Evolutionary conservation across 2,329 filamentous ascomycete genomes (phyloP).

Genomic region (Proliferodiscus dingleyae): DNA sequence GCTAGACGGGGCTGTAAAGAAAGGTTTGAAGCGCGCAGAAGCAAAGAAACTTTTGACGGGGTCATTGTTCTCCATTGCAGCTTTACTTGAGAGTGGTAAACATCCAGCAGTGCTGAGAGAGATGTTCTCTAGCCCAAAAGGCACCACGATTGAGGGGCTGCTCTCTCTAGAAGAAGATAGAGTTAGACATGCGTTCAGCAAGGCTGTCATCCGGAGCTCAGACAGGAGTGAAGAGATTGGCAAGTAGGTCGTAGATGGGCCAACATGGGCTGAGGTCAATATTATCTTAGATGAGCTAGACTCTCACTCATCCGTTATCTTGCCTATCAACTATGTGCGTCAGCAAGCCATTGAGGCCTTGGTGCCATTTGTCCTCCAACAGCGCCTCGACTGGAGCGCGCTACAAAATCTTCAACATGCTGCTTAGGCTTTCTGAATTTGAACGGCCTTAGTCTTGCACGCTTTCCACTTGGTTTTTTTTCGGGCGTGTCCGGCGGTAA

Average conservation of each 20-base stretch:
- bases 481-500: too few relatives aligned
- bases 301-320: too few relatives aligned
- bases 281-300: too few relatives aligned
- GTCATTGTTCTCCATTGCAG: constrained; percentile 54
- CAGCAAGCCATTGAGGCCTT: too few relatives aligned
- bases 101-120: constrained; percentile 72
- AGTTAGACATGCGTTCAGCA: constrained; percentile 61
- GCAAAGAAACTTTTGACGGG: constrained; percentile 74
- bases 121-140: constrained; percentile 70
- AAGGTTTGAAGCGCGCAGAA: constrained; percentile 69
- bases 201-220: constrained; percentile 65
- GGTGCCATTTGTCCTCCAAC: too few relatives aligned
- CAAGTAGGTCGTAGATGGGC: constrained; percentile 1
- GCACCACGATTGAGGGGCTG: constrained; percentile 72
- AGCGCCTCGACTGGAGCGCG: too few relatives aligned
- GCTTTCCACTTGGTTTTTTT: too few relatives aligned
- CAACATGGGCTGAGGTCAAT: too few relatives aligned
- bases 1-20: constrained; percentile 71
- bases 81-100: constrained; percentile 55
- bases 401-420: too few relatives aligned
- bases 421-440: too few relatives aligned
- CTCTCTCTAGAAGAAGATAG: constrained; percentile 69
- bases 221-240: constrained; percentile 34
- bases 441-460: too few relatives aligned
- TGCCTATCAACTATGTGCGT: too few relatives aligned